Evolutionary conservation across 1,284 basidiomycete species (phyloP).

Genomic region (Sporisorium exsertum): DNA sequence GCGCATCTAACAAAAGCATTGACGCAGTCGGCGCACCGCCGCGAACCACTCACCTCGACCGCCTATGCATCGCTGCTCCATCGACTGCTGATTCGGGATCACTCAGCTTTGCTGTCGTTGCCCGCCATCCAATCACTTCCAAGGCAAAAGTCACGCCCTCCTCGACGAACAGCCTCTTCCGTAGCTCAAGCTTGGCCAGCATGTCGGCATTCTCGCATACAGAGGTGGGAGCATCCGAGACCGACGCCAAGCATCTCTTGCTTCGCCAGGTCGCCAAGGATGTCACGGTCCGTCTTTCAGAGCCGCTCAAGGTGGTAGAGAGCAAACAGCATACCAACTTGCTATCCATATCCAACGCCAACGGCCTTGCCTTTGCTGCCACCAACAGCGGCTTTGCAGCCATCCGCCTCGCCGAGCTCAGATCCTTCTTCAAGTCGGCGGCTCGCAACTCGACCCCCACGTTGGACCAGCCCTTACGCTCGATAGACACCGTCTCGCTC

Average conservation of each 20-base stretch:
- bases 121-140: not conserved
- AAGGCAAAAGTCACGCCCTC: not conserved
- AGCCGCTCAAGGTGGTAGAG: conserved; percentile 49
- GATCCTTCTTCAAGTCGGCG: conserved; percentile 43
- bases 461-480: conserved; percentile 25
- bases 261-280: conserved; percentile 62
- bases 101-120: not conserved
- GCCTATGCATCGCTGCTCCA: conserved; percentile 15
- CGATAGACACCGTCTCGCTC: conserved; percentile 31
- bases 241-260: conserved; percentile 71
- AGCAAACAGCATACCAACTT: conserved; percentile 60
- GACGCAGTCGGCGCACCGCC: conserved; percentile 1
- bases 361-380: conserved; percentile 70
- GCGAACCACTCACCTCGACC: not conserved
- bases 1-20: not conserved
- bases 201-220: conserved; percentile 19
- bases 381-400: conserved; percentile 67
- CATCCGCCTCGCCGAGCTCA: conserved; percentile 61
- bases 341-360: conserved; percentile 70
- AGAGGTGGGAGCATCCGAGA: conserved; percentile 31
- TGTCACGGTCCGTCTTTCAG: conserved; percentile 62
- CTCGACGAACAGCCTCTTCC: not conserved
- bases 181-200: not conserved
- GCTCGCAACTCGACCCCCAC: conserved; percentile 42
- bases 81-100: not conserved